Evolutionary conservation across 345 rosid species (phyloP), one percentile per base, ranked within the genome.

Genomic region (Eucalyptus curtisii): DNA sequence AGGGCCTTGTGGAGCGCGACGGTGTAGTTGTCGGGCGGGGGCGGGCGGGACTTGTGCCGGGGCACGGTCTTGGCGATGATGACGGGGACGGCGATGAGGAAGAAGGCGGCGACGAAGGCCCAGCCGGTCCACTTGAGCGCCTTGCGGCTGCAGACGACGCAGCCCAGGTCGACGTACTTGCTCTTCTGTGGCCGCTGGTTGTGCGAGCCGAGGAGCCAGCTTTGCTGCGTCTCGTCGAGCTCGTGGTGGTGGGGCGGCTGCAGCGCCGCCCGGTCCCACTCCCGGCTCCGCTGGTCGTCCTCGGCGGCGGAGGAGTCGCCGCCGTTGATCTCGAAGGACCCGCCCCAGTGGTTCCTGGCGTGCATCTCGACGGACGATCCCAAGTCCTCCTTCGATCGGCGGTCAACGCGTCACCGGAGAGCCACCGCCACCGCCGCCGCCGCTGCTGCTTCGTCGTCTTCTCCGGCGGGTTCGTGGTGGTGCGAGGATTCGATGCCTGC

Each of bases 151-250:
- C 93, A 91, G 64, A 95, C 90, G 11, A 96, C 86, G 91, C 97
- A 97, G 8, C 99, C 99, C 66, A 97, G 88, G 91, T 97, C 96
- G 17, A 97, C 96, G 89, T 95, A 93, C 90, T 90, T 95, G 30
- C 91, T 94, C 95, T 94, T 94, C 93, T 91, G 94, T 80, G 89
- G 88, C 85, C 93, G 92, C 64, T 91, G 91, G 2, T 89, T 86
- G 82, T 92, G 91, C 31, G 94, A 93, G 42, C 94, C 95, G 48
- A 96, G 89, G 33, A 97, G 91, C 99, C 98, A 97, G 88, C 98
- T 94, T 92, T 95, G 98, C 49, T 97, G 98, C 7, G 98, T 97
- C 87, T 96, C 98, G 71, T 96, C 97, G 14, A 95, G 91, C 50
- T 92, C 88, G 49, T 91, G 91, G 42, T 90, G 81, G 2, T 88